A percentile compares a stretch with the other conserved stretches of the same genome.
Conservation (phyloP, 495 filamentous ascomycete genomes). For the Aspergillus haitiensis region DNA sequence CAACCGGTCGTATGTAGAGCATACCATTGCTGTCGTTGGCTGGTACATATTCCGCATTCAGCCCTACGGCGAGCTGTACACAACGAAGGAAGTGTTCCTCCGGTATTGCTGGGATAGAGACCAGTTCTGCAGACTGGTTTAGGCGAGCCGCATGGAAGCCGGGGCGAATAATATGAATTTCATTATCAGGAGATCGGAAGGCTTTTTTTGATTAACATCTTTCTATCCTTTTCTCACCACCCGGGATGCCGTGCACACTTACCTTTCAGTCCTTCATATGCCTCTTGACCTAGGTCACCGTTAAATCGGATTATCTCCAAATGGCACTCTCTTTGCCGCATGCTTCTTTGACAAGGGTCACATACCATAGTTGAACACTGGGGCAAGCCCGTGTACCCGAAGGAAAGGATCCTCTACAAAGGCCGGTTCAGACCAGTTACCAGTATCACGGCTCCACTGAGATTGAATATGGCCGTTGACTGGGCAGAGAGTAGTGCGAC, state of each 20-base stretch:
- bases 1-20: slow-evolving; percentile 47
- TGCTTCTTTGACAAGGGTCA: too few species aligned
- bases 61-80: slow-evolving; percentile 38
- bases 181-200: too few species aligned
- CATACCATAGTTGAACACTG: slow-evolving; percentile 45
- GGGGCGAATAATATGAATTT: too few species aligned
- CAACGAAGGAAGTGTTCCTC: slow-evolving; percentile 36
- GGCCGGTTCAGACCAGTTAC: too few species aligned
- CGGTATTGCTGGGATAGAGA: slow-evolving; percentile 45
- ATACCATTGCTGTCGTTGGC: slow-evolving; percentile 38
- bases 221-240: too few species aligned
- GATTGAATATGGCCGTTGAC: too few species aligned
- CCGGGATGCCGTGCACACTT: slow-evolving; percentile 29
- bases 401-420: slow-evolving; percentile 47
- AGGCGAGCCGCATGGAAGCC: slow-evolving; percentile 19
- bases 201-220: too few species aligned
- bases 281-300: slow-evolving; percentile 31
- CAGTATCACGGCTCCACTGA: too few species aligned
- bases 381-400: slow-evolving; percentile 43
- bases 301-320: too few species aligned
- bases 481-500: too few species aligned
- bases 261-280: slow-evolving; percentile 35
- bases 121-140: slow-evolving; percentile 27
- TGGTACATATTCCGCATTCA: slow-evolving; percentile 47
- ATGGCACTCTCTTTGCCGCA: too few species aligned